Evolutionary conservation across 2,329 filamentous ascomycete species (phyloP), one percentile per base, ranked within the genome.

Genomic region (Fusarium sp.): DNA sequence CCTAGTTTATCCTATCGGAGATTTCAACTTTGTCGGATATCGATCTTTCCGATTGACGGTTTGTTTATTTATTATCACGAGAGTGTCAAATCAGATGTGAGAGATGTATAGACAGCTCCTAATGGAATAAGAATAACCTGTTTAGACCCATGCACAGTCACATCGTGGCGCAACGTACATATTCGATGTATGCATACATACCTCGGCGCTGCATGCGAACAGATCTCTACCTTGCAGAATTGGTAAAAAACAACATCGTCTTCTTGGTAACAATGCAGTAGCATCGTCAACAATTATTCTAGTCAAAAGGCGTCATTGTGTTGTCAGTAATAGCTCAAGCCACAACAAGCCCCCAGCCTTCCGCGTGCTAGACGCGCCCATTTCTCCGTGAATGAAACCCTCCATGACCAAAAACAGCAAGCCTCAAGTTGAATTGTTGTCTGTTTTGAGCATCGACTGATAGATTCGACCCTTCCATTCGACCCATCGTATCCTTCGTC

Each of bases 1-100:
- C 39, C 44, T 26, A 19, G n/a, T 14, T 28, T 22, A 43, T 44
- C 67, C 62, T 71, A 71, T 74, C 72, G 67, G 71, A 65, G 60
- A 70, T 59, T 70, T 70, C 58, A 51, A 39, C 34, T 50, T 34
- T 49, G 28, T 61, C 67, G 64, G 69, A 64, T 69, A 69, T 62
- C 54, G 45, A 72, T 58, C 51, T 64, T 71, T 69, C 65, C 52
- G 65, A 57, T 69, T 50, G 49, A 57, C 33, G 24, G 40, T 55
- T 67, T 67, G 67, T 70, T 70, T 70, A 40, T 68, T 70, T 70
- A 58, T 56, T 70, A 22, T 39, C 24, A 31, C 19, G 11, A 19
- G 17, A 36, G 22, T 11, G 33, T 57, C 56, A 58, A 65, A 67
- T 69, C 57, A 62, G 24, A 62, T 17, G 31, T 19, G 38, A 58